phyloP scores from a whole-genome alignment of 305 asterid species.

The Monarda citriodora region DNA sequence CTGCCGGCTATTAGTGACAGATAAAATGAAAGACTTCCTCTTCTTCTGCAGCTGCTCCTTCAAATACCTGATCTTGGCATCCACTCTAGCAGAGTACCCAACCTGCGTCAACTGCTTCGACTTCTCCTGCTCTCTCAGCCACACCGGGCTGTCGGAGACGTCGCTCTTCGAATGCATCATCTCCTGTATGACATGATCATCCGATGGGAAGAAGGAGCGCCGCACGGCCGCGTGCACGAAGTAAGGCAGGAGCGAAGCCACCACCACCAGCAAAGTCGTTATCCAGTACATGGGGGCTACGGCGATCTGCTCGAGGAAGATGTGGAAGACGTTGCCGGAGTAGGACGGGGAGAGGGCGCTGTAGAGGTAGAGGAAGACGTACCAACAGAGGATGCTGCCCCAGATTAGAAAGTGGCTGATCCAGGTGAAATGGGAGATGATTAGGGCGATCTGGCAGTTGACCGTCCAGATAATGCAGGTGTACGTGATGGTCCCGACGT shows the following conservation, averaged over 20 bases:
- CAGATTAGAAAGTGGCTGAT: constrained; percentile 71
- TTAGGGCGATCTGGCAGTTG: constrained; percentile 83
- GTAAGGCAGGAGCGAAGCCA: constrained; percentile 61
- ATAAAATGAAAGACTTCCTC: not conserved
- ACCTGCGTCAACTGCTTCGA: constrained; percentile 58
- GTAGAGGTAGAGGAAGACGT: constrained; percentile 63
- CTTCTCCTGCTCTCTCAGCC: constrained; percentile 72
- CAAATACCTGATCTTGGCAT: constrained; percentile 67
- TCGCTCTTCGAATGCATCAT: constrained; percentile 55
- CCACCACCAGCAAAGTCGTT: constrained; percentile 46
- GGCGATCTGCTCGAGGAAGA: constrained; percentile 52
- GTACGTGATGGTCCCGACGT: constrained; percentile 64
- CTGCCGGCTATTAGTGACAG: not conserved
- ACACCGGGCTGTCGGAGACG: constrained; percentile 50
- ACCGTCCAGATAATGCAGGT: constrained; percentile 87
- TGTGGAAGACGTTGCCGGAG: constrained; percentile 32
- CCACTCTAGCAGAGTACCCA: constrained; percentile 86
- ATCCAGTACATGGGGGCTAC: constrained; percentile 59
- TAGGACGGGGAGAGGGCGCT: constrained; percentile 37
- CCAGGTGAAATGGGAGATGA: constrained; percentile 79
- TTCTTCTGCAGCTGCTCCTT: constrained; percentile 4
- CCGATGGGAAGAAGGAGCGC: constrained; percentile 69
- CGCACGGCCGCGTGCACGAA: constrained; percentile 46
- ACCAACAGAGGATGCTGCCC: constrained; percentile 81
- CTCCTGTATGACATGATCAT: constrained; percentile 73